Evolutionary conservation across 2,329 filamentous ascomycete species (phyloP), one percentile per base, ranked within the genome.

Genomic region (Chaetomiaceae sp.): DNA sequence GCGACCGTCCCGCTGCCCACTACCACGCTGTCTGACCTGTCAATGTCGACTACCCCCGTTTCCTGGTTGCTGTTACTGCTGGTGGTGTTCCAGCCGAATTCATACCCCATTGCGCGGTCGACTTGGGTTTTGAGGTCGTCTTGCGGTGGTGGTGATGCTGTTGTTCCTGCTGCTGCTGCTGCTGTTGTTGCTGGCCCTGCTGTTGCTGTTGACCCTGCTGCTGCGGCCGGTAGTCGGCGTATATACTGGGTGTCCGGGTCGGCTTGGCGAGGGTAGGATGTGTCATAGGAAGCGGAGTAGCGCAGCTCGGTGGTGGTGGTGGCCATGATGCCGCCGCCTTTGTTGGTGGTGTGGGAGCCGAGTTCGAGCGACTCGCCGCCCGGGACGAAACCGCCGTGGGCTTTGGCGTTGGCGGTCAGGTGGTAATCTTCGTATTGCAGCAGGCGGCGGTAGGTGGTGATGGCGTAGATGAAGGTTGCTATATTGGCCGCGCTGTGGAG

Each of bases 371-470:
- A 21, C 1, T 45, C 35, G 31, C 37, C 40, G 20, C 35, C n/a
- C 1, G 13, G 10, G 49, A 46, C 37, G 42, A 25, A 33, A 40
- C 13, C 42, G 42, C 14, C 34, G 0, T 40, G 35, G 34, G 31
- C 7, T 12, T 78, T 77, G 53, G 73, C 66, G 63, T 78, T 76
- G 53, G 69, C 65, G 8, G 76, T 71, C 34, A 75, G 68, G 53
- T 72, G 65, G 56, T 79, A 76, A 56, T 77, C 72, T 58, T 80
- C 74, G 60, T 76, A 75, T 25, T 67, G 61, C 17, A 72, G 64
- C 12, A 78, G 65, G 14, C 74, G 72, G 44, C 72, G 73, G 64
- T 77, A 78, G 23, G 67, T 70, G 43, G 67, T 58, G 45, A 75
- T 56, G 17, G 76, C 66, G 62, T 81, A 80, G 38, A 73, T 59